Base-by-base conservation (phyloP, 2,329 filamentous ascomycete species). In the Scedosporium boydii region DNA sequence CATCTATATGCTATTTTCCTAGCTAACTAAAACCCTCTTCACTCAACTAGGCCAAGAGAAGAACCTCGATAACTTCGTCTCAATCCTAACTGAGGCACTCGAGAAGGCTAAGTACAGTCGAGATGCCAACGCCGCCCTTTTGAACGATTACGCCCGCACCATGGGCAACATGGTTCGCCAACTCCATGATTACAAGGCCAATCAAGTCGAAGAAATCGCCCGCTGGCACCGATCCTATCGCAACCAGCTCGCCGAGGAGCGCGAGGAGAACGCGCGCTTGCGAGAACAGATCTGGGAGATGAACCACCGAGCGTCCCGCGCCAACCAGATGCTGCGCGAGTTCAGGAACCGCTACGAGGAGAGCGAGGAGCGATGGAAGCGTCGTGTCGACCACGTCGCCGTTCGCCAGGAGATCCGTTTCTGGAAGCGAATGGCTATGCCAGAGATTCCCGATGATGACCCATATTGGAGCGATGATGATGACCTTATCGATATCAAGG, bases 171-270 rank as follows among this genome's bases (percentile, higher is more conserved):
- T 87, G 74, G 79, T 87, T 38, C 80, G 82, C 67, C 84, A 87
- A 68, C 83, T 87, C 69, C 85, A 88, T 75, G 80, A 83, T 42
- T 88, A 87, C 78, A 87, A 88, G 70, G 78, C 81, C 63, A 82
- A 82, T 66, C 84, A 87, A 69, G 80, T 87, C 56, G 75, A 76
- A 58, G 86, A 88, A 69, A 82, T 87, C 18, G 77, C 82, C 5
- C 74, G 82, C 23, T 88, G 86, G 86, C 86, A 88, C 75, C 82
- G 80, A 62, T 86, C 82, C 63, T 88, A 88, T 76, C 82, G 86
- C 6, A 74, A 79, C 27, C 86, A 88, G 74, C 80, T 88, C 44
- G 84, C 84, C 66, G 84, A 86, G 69, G 84, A 85, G 57, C 84
- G 86, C 4, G 82, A 82, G 66, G 85, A 87, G 74, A 88, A 88